These are phyloP conservation scores for Orbilia blumenaviensis DNA, from an alignment of 2,329 filamentous ascomycete species.

Conservation along the genomic window DNA sequence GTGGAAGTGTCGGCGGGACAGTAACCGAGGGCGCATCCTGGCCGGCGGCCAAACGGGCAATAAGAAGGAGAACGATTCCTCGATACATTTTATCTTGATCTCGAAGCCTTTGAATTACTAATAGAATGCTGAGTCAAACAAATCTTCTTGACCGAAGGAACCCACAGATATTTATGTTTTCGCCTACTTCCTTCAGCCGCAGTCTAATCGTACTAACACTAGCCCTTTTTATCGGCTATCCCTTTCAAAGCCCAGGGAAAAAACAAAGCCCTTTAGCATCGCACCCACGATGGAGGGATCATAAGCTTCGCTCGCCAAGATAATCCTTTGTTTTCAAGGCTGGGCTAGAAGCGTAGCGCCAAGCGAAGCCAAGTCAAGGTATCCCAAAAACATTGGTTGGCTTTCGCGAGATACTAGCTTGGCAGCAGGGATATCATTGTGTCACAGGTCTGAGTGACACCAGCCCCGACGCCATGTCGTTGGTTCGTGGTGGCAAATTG, in stretches of 20 bases:
- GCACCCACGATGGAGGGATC: constrained; percentile 6
- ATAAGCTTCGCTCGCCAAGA: constrained; percentile 16
- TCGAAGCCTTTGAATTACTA: not conserved
- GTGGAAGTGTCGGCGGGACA: not conserved
- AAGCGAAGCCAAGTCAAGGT: constrained; percentile 10
- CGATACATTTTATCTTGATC: constrained; percentile 5
- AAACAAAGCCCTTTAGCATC: not conserved
- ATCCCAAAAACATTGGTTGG: not conserved
- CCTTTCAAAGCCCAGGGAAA: not conserved
- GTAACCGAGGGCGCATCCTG: no score
- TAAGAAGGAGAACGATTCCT: constrained; percentile 10
- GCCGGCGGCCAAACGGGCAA: constrained; percentile 3
- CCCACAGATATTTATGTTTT: not conserved
- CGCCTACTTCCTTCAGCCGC: constrained; percentile 3
- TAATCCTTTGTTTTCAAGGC: constrained; percentile 24
- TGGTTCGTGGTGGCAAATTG: constrained; percentile 31
- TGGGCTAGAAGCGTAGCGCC: not conserved
- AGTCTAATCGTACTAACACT: not conserved
- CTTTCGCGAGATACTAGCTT: constrained; percentile 7
- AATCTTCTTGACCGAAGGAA: not conserved
- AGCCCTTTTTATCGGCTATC: not conserved
- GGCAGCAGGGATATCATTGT: constrained; percentile 1
- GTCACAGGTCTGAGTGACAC: constrained; percentile 21
- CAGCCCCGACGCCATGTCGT: constrained; percentile 7
- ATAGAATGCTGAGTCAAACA: not conserved